Conservation (phyloP, 805 yeast species). For the Henningerozyma blattae region DNA sequence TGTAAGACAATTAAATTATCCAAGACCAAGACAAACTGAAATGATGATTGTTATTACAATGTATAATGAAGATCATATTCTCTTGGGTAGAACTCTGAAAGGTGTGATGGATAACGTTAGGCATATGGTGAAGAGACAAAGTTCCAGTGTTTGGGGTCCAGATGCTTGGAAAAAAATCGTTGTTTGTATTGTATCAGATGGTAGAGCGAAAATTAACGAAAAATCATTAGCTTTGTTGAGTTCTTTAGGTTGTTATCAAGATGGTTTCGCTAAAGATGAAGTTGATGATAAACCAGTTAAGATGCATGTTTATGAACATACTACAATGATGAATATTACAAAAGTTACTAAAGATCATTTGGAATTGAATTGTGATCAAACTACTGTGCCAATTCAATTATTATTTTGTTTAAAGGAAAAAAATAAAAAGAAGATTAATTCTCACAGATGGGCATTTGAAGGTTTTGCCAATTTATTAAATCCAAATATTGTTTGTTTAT, state of each 20-base stretch:
- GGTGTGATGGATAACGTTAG: slow-evolving; percentile 84
- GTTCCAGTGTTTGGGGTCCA: slow-evolving; percentile 79
- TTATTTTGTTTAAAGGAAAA: slow-evolving; percentile 83
- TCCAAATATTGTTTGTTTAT: slow-evolving; percentile 71
- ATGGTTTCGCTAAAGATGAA: slow-evolving; percentile 86
- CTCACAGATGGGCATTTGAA: slow-evolving; percentile 95
- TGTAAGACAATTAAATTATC: slow-evolving; percentile 72
- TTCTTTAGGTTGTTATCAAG: slow-evolving; percentile 86
- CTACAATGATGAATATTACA: slow-evolving; percentile 80
- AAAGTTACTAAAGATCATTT: slow-evolving; percentile 50
- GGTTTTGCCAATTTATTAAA: slow-evolving; percentile 75
- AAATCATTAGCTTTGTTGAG: slow-evolving; percentile 71
- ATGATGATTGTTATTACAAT: slow-evolving; percentile 76
- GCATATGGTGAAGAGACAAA: slow-evolving; percentile 53
- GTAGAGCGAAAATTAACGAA: slow-evolving; percentile 72
- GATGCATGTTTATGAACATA: slow-evolving; percentile 87
- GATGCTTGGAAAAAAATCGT: slow-evolving; percentile 93
- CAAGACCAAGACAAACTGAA: slow-evolving; percentile 74
- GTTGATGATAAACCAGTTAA: slow-evolving; percentile 73
- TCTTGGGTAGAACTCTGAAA: slow-evolving; percentile 73
- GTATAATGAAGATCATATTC: slow-evolving; percentile 79
- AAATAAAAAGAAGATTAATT: slow-evolving; percentile 81
- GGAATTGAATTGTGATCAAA: slow-evolving; percentile 34
- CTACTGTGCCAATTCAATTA: slow-evolving; percentile 75
- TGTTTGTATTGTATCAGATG: slow-evolving; percentile 83